Evolutionary conservation across 1,284 basidiomycete species (phyloP), one percentile per base, ranked within the genome.

Genomic region (Peniophora sp.): DNA sequence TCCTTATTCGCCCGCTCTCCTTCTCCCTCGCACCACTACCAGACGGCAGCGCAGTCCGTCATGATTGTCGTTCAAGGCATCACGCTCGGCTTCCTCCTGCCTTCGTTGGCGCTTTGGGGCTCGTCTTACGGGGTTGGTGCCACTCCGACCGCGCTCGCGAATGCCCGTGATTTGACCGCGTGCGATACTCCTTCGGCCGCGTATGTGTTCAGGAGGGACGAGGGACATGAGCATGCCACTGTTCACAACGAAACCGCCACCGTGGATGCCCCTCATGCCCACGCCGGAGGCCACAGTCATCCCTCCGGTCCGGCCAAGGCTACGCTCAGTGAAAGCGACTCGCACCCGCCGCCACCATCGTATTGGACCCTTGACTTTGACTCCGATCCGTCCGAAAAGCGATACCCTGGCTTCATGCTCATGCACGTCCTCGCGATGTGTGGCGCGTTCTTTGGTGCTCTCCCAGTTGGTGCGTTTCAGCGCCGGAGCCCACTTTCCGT

Each of bases 331-430:
- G 90, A 92, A 62, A 85, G 85, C 0, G 79, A 83, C 48, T 68
- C 90, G 43, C 71, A 78, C 18, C 80, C 82, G 0, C 88, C 84
- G 0, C 85, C 85, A 0, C 78, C 83, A 0, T 90, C 88, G 3
- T 92, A 91, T 63, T 90, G 81, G 66, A 81, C 84, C 6, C 78
- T 86, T 56, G 88, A 91, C 62, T 76, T 81, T 58, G 73, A 78
- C 50, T 66, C 64, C 2, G 72, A 73, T 51, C 64, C 69, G 11
- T 64, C 66, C 14, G 65, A 72, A 43, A 58, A 68, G 23, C 72
- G 79, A 39, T 76, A 85, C 62, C 81, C 83, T 18, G 74, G 74
- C 11, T 66, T 90, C 47, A 87, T 92, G 69, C 70, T 74, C 39
- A 64, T 79, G 2, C 89, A 93, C 64, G 76, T 71, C 20, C 52